Evolutionary conservation across 768 basidiomycete species (phyloP).

Genomic region (Tephrocybe sp.): DNA sequence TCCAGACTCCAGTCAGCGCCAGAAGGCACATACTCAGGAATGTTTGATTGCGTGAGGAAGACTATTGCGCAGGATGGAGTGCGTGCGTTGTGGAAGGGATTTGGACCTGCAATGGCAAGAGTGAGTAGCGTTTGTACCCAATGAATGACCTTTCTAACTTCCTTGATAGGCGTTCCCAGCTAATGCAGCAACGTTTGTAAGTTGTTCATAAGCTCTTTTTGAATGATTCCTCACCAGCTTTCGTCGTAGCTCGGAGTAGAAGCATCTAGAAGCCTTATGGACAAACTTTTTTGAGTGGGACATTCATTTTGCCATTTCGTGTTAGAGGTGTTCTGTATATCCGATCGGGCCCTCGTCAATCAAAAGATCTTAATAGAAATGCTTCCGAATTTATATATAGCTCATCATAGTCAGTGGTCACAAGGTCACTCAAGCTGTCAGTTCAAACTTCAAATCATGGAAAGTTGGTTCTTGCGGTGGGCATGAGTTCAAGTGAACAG

Average conservation of each 20-base stretch:
- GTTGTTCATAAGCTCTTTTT: constrained; percentile 27
- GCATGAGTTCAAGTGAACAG: constrained; percentile 6
- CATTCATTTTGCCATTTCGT: not conserved
- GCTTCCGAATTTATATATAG: constrained; percentile 4
- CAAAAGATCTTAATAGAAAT: not conserved
- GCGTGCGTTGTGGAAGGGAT: constrained; percentile 91
- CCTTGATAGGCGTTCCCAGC: constrained; percentile 86
- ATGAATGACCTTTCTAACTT: not conserved
- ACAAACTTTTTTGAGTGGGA: constrained; percentile 56
- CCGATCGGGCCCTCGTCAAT: not conserved
- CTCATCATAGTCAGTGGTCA: not conserved
- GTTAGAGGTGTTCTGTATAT: not conserved
- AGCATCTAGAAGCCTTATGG: constrained; percentile 80
- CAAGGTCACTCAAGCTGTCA: not conserved
- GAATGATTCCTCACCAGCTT: constrained; percentile 12
- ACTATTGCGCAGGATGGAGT: constrained; percentile 89
- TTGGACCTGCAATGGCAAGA: constrained; percentile 95
- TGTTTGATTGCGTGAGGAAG: constrained; percentile 91
- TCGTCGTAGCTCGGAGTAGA: constrained; percentile 83
- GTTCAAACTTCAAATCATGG: too few relatives aligned
- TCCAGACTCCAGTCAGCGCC: constrained; percentile 95
- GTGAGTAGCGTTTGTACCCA: constrained; percentile 39
- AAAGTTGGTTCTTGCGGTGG: not conserved
- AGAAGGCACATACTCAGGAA: constrained; percentile 94
- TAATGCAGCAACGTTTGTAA: constrained; percentile 91